phyloP scores from a whole-genome alignment of 2,329 filamentous ascomycete species.

The Penicillium thymicola region DNA sequence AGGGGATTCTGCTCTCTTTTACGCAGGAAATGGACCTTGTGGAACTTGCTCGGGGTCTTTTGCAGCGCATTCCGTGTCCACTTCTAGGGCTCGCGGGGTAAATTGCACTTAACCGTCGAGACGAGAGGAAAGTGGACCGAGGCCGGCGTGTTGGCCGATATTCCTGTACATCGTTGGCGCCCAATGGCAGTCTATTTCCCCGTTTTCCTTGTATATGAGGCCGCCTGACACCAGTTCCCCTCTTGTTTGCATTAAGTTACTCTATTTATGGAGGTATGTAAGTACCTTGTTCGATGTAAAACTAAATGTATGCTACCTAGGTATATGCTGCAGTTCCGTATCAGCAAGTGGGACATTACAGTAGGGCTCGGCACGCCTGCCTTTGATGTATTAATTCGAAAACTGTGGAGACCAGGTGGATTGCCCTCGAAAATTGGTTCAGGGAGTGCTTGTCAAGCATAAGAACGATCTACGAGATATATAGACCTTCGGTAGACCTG shows the following conservation, averaged over 20 bases:
- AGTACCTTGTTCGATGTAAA: not conserved
- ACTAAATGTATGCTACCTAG: not conserved
- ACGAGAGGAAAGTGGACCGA: constrained; percentile 10
- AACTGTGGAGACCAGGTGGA: not conserved
- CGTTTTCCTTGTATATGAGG: not conserved
- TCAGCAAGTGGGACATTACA: not conserved
- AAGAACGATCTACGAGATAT: not conserved
- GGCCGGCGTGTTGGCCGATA: constrained; percentile 11
- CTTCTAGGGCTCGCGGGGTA: constrained; percentile 9
- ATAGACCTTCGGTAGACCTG: not conserved
- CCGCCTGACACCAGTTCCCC: not conserved
- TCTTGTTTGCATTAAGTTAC: not conserved
- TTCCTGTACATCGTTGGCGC: not conserved
- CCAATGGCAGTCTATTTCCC: not conserved
- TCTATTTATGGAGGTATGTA: not conserved
- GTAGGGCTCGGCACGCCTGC: constrained; percentile 1
- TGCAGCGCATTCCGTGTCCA: constrained; percentile 14
- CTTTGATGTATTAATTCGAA: not conserved
- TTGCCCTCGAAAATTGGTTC: not conserved
- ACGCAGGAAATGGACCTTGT: constrained; percentile 13
- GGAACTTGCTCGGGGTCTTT: constrained; percentile 12
- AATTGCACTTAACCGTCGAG: constrained; percentile 9
- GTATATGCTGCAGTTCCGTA: no score
- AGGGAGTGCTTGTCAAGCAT: not conserved
- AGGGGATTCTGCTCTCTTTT: constrained; percentile 7